Conservation (phyloP, 2,329 filamentous ascomycete species). For the Cyphellophora europaea region DNA sequence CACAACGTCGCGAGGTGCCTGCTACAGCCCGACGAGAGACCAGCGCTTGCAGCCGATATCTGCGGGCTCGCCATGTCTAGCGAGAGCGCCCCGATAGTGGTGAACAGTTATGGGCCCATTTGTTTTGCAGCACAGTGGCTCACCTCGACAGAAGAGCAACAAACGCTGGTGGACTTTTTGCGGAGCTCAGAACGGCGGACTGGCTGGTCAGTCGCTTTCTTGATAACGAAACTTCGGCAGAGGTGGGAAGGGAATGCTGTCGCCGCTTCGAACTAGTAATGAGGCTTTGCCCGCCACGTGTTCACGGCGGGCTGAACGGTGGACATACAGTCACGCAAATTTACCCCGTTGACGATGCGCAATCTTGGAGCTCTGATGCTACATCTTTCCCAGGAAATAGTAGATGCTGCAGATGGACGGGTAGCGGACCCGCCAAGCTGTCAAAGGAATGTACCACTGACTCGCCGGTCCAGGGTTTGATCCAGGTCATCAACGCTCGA, state of each 20-base stretch:
- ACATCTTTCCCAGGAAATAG: no score
- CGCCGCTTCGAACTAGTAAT: no score
- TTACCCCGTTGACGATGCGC: no score
- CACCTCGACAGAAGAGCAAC: conserved; percentile 4
- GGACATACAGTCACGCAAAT: no score
- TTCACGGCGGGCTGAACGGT: no score
- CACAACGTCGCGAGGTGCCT: conserved; percentile 29
- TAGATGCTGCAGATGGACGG: no score
- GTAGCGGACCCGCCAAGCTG: no score
- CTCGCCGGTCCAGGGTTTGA: no score
- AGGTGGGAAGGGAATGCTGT: conserved; percentile 2
- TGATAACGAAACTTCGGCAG: conserved; percentile 5
- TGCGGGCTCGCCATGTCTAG: conserved; percentile 38
- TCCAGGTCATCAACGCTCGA: no score
- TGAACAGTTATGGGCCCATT: conserved; percentile 42
- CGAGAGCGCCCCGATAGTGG: conserved; percentile 32
- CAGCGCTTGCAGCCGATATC: conserved; percentile 21
- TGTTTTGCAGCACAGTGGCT: conserved; percentile 20
- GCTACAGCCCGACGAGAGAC: conserved; percentile 13
- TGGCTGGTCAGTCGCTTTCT: conserved; percentile 6
- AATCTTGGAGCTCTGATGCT: no score
- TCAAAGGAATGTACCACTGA: no score
- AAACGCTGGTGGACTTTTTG: conserved; percentile 4
- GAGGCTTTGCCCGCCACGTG: no score
- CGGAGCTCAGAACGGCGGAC: conserved; percentile 6